Evolutionary conservation across 345 rosid genomes (phyloP), one percentile per base, ranked within the genome.

Genomic region (Eucalyptus tenuipes): DNA sequence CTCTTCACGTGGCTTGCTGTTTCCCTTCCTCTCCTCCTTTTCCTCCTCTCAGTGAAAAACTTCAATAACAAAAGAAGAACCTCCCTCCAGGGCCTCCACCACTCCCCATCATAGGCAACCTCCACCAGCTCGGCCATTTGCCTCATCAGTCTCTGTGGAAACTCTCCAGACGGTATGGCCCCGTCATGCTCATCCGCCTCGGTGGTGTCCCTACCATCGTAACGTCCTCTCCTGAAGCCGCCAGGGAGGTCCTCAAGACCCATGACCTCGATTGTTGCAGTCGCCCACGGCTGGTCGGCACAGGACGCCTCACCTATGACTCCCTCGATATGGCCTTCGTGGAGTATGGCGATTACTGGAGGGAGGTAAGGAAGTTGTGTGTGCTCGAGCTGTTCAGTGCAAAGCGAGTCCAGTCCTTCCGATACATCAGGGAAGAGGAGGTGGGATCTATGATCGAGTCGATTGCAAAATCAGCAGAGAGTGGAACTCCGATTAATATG

Each of bases 281-380:
- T 85, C 68, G 92, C 17, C 92, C 91, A 16, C 12, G 9, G 33
- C 86, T 88, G n/a, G 25, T 85, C 57, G 90, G 92, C 7, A 27
- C 89, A 42, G 87, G 90, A 81, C 91, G 87, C 53, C 90, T 92
- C 49, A 90, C 95, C 29, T 90, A 90, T 85, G 90, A 92, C 80
- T 89, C 79, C 61, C 55, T 45, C 10, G 95, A 94, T 82, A 45
- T 91, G 31, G 90, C 88, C 79, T 90, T 90, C 44, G 89, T 91
- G 44, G 87, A 92, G 24, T 88, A 89, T 8, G 87, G 86, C 31
- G 90, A 89, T 86, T 87, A 88, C 8, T 89, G 85, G 64, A 88
- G 91, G 90, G 89, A 91, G 48, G 11, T 91, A 57, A 88, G 93
- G 87, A 93, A 86, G 84, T 84, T 90, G 13, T 90, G 93, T 53